A percentile compares a stretch with the other conserved stretches of the same genome.
These are phyloP conservation scores for Aspergillus costaricaensis DNA, from an alignment of 2,329 filamentous ascomycete species.

Conservation along the genomic window DNA sequence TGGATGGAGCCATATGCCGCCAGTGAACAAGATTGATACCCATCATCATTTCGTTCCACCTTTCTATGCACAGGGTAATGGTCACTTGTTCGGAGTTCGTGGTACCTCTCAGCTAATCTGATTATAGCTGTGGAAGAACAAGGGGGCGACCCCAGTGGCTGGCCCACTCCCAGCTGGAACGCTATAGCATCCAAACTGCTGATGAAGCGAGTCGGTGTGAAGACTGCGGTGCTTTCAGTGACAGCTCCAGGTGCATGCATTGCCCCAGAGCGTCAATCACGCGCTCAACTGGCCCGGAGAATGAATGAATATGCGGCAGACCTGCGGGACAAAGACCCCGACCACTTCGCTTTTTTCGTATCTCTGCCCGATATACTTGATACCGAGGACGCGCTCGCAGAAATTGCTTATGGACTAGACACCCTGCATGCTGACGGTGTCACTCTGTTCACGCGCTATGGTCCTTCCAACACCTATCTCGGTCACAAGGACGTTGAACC, in stretches of 20 bases:
- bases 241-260: conserved; percentile 16
- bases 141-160: conserved; percentile 27
- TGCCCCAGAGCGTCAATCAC: not conserved
- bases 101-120: not conserved
- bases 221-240: conserved; percentile 7
- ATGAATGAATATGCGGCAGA: conserved; percentile 12
- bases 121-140: conserved; percentile 20
- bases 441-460: conserved; percentile 49
- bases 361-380: conserved; percentile 13
- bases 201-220: conserved; percentile 20
- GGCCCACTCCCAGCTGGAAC: conserved; percentile 24
- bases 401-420: conserved; percentile 13
- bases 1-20: conserved; percentile 20
- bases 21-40: conserved; percentile 28
- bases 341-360: conserved; percentile 10
- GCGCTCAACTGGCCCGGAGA: conserved; percentile 1
- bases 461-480: conserved; percentile 49
- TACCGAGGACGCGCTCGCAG: conserved; percentile 11
- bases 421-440: conserved; percentile 46
- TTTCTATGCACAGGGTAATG: conserved; percentile 26
- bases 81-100: not conserved
- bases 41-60: conserved; percentile 28
- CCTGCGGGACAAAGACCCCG: conserved; percentile 8
- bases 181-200: conserved; percentile 16
- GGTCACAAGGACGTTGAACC: conserved; percentile 42